phyloP scores from a whole-genome alignment of 2,329 filamentous ascomycete genomes.

The Chaetoscypha palmicola region DNA sequence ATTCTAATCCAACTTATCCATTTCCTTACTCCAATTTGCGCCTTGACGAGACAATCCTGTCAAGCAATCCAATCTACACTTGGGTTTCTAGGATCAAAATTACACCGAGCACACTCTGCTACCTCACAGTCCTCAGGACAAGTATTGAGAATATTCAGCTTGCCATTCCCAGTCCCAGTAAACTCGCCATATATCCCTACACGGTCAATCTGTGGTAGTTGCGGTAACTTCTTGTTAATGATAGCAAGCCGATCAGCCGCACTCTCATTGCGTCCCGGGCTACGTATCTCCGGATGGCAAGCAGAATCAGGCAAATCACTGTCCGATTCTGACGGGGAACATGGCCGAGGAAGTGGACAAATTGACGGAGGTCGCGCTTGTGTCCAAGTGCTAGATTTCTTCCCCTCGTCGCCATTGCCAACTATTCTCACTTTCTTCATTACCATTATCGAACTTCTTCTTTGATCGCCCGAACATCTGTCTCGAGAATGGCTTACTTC shows the following conservation, averaged over 20 bases:
- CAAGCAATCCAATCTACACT: constrained; percentile 6
- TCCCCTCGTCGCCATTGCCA: constrained; percentile 18
- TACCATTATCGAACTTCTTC: constrained; percentile 10
- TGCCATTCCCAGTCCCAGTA: constrained; percentile 6
- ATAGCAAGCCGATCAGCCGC: constrained; percentile 8
- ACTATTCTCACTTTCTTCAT: constrained; percentile 16
- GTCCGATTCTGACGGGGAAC: constrained; percentile 3
- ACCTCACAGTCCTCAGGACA: not conserved
- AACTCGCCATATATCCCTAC: constrained; percentile 14
- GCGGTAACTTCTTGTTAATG: constrained; percentile 9
- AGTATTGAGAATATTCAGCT: not conserved
- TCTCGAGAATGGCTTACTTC: not conserved
- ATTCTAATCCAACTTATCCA: too few species aligned
- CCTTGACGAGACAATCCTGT: too few species aligned
- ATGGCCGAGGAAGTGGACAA: constrained; percentile 13
- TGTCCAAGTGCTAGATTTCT: constrained; percentile 4
- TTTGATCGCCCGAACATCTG: constrained; percentile 10
- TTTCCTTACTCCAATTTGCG: too few species aligned
- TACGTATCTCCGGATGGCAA: not conserved
- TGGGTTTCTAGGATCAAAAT: not conserved
- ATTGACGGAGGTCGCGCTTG: constrained; percentile 17
- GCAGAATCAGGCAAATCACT: not conserved
- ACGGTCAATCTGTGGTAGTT: constrained; percentile 8
- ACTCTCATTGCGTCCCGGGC: not conserved
- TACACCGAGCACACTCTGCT: not conserved